A percentile compares a stretch with the other conserved stretches of the same genome.
Conservation (phyloP, 192 early-diverging fungal species). For the Backusella circina region DNA sequence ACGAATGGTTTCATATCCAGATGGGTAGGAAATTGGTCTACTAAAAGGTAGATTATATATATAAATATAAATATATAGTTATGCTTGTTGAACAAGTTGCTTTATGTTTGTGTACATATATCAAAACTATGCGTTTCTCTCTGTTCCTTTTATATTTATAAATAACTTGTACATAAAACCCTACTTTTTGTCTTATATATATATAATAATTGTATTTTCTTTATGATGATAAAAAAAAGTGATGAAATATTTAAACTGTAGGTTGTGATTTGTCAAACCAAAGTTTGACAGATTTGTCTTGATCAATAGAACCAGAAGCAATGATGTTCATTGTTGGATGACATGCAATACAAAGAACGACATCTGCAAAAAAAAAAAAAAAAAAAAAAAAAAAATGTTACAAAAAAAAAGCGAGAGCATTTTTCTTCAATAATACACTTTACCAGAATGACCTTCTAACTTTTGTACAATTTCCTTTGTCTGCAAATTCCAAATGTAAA, state of each 20-base stretch:
- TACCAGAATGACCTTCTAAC: slow-evolving; percentile 89
- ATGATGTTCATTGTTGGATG: slow-evolving; percentile 95
- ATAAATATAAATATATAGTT: not conserved
- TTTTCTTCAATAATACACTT: not conserved
- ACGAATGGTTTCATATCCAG: slow-evolving; percentile 12
- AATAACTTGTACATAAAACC: not conserved
- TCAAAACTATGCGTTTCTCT: not conserved
- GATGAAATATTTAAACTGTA: not conserved
- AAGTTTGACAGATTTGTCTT: slow-evolving; percentile 85
- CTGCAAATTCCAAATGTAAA: slow-evolving; percentile 98
- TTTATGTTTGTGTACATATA: not conserved
- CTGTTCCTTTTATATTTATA: not conserved
- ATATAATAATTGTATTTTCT: not conserved
- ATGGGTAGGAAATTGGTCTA: slow-evolving; percentile 15
- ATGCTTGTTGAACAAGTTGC: not conserved
- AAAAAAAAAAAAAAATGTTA: not conserved
- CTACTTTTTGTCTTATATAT: not conserved
- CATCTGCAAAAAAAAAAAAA: slow-evolving; percentile 59
- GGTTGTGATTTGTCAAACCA: slow-evolving; percentile 61
- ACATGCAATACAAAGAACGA: slow-evolving; percentile 88
- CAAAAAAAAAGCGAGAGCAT: not conserved
- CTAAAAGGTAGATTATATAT: not conserved
- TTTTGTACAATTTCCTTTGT: slow-evolving; percentile 92
- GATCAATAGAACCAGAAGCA: slow-evolving; percentile 88
- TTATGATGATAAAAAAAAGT: not conserved